Evolutionary conservation across 139 green algal genomes (phyloP).

Genomic region (Coelastrella sp.): DNA sequence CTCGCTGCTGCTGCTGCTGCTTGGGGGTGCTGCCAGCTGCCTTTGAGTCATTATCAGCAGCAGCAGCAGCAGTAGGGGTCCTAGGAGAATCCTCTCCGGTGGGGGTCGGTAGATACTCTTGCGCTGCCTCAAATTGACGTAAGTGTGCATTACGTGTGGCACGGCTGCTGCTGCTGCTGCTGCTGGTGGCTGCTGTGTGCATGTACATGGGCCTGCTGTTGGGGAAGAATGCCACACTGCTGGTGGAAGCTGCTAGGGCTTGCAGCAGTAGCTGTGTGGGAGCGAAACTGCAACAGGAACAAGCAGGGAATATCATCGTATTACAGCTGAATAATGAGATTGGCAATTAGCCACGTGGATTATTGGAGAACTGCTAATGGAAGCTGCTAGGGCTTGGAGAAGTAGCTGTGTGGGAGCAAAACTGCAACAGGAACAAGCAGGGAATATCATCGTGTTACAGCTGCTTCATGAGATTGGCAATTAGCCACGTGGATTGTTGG

Average conservation of each 20-base stretch:
- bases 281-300: background rate
- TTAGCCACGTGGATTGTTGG: too few relatives aligned
- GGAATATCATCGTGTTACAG: too few relatives aligned
- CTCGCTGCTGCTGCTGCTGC: constrained; percentile 40
- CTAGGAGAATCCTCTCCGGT: background rate
- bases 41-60: background rate
- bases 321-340: too few relatives aligned
- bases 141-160: background rate
- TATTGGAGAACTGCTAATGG: too few relatives aligned
- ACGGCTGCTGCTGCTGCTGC: constrained; percentile 13
- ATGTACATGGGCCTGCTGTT: background rate
- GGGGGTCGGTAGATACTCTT: background rate
- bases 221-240: constrained; percentile 13
- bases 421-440: background rate
- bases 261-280: constrained; percentile 22
- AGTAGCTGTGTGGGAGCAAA: constrained; percentile 13
- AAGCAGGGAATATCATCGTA: background rate
- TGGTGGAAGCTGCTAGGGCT: background rate
- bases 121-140: background rate
- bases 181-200: background rate
- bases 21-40: background rate
- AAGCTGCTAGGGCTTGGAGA: background rate
- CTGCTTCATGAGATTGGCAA: too few relatives aligned
- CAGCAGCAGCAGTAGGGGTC: background rate
- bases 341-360: too few relatives aligned